phyloP scores from a whole-genome alignment of 2,329 filamentous ascomycete genomes.

The Clarireedia monteithiana region DNA sequence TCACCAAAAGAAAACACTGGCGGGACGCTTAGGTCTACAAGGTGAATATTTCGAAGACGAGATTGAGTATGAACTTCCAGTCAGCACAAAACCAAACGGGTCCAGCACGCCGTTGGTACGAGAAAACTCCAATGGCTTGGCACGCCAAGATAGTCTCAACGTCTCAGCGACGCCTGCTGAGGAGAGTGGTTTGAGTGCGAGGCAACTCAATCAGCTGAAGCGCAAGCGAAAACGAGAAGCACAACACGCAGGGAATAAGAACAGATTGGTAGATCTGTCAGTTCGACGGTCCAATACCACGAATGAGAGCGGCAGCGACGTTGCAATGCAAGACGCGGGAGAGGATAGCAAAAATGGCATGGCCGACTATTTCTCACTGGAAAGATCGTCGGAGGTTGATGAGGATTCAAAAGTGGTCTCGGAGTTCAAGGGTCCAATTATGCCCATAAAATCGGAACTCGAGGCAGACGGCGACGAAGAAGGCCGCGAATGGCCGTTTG shows the following conservation, averaged over 20 bases:
- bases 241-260: conserved; percentile 83
- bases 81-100: conserved; percentile 18
- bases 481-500: conserved; percentile 86
- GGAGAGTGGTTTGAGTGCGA: conserved; percentile 72
- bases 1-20: conserved; percentile 84
- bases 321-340: conserved; percentile 50
- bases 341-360: conserved; percentile 53
- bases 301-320: conserved; percentile 17
- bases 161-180: conserved; percentile 36
- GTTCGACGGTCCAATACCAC: conserved; percentile 39
- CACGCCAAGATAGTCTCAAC: conserved; percentile 31
- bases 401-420: conserved; percentile 89
- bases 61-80: conserved; percentile 54
- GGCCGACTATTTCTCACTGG: conserved; percentile 84
- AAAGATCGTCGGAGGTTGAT: conserved; percentile 68
- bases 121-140: conserved; percentile 28
- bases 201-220: conserved; percentile 91
- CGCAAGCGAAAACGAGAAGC: conserved; percentile 87
- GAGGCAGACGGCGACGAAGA: conserved; percentile 70
- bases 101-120: conserved; percentile 12
- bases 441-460: conserved; percentile 79
- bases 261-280: conserved; percentile 81
- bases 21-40: conserved; percentile 71
- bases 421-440: conserved; percentile 81
- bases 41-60: conserved; percentile 83